Percentiles rank a stretch among this genome's conserved stretches.
Conservation (phyloP, 495 filamentous ascomycete species). For the Ramalina intermedia region DNA sequence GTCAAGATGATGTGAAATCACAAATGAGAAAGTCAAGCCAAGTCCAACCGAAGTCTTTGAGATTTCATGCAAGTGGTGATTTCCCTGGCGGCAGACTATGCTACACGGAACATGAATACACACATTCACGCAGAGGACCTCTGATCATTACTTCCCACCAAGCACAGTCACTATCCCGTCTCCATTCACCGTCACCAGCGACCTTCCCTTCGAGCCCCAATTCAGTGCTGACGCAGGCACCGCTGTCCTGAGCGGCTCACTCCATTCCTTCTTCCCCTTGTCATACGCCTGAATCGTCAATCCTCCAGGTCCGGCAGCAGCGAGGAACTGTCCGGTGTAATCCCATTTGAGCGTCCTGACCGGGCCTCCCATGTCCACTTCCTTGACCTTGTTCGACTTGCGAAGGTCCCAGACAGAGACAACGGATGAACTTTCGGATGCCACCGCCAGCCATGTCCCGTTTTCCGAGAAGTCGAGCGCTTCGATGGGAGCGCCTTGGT, state of each 20-base stretch:
- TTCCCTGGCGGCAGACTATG: no score
- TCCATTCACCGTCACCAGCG: conserved; percentile 54
- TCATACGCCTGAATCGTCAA: conserved; percentile 77
- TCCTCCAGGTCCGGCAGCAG: conserved; percentile 65
- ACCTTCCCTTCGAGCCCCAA: conserved; percentile 66
- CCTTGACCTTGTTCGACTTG: conserved; percentile 62
- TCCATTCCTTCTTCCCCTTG: conserved; percentile 75
- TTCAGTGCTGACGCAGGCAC: conserved; percentile 54
- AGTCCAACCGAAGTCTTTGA: no score
- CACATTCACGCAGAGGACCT: background rate
- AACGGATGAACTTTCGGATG: conserved; percentile 51
- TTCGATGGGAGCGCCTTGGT: conserved; percentile 50
- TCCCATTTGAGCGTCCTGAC: conserved; percentile 71
- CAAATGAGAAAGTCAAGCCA: no score
- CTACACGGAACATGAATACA: background rate
- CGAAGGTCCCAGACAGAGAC: conserved; percentile 85
- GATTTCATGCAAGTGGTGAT: no score
- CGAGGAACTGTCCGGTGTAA: conserved; percentile 86
- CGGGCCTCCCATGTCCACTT: conserved; percentile 64
- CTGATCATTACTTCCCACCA: conserved; percentile 17
- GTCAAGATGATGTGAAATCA: no score
- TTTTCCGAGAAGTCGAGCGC: conserved; percentile 86
- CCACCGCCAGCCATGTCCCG: conserved; percentile 77
- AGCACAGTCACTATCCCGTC: conserved; percentile 63
- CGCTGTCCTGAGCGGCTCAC: conserved; percentile 66